These are phyloP conservation scores for Ascocoryne sarcoides DNA, from an alignment of 2,329 filamentous ascomycete species.

Conservation along the genomic window DNA sequence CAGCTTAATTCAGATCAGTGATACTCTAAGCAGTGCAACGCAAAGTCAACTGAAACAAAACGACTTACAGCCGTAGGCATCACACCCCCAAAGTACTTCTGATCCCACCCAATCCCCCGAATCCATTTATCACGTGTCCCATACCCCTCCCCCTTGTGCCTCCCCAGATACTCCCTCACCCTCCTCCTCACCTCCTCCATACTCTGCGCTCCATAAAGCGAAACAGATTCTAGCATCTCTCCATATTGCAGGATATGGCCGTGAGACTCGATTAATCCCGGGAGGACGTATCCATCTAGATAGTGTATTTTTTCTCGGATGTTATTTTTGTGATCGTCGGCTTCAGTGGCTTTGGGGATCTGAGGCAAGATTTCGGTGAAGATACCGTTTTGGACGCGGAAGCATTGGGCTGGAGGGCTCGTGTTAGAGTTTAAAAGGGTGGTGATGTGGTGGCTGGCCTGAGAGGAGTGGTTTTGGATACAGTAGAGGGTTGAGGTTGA, in stretches of 20 bases:
- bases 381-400: constrained; percentile 42
- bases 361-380: constrained; percentile 40
- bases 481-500: constrained; percentile 19
- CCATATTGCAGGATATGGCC: constrained; percentile 59
- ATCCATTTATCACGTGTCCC: constrained; percentile 48
- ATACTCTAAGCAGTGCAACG: too few relatives aligned
- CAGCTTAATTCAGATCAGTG: too few relatives aligned
- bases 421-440: constrained; percentile 34
- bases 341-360: constrained; percentile 23
- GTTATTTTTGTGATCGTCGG: too few relatives aligned
- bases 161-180: constrained; percentile 41
- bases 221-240: constrained; percentile 57
- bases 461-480: constrained; percentile 27
- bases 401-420: constrained; percentile 41
- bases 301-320: constrained; percentile 28
- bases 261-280: constrained; percentile 63
- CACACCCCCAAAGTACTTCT: constrained; percentile 48
- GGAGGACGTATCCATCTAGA: constrained; percentile 47
- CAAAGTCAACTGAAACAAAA: neutral
- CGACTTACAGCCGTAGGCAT: constrained; percentile 51
- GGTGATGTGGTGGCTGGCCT: constrained; percentile 34
- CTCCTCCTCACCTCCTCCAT: constrained; percentile 45
- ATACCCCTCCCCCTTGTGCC: constrained; percentile 42
- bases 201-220: constrained; percentile 50
- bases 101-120: constrained; percentile 63